phyloP scores from a whole-genome alignment of 108 stramenopile genomes.

The Licmophora abbreviata region DNA sequence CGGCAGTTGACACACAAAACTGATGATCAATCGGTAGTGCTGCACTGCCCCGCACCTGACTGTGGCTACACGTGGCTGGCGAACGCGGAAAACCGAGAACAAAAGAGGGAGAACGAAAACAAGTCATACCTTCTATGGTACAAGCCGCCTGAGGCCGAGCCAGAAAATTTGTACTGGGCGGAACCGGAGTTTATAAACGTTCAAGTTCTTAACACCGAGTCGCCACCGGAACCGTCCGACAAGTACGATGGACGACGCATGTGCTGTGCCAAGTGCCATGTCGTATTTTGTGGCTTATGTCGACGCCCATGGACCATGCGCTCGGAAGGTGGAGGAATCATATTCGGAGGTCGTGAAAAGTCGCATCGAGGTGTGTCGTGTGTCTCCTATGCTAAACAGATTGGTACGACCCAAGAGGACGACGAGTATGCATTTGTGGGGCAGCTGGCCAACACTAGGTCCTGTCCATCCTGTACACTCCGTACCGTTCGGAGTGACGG shows the following conservation, averaged over 20 bases:
- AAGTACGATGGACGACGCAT: constrained; percentile 14
- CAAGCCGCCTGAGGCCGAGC: constrained; percentile 6
- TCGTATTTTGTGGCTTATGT: constrained; percentile 18
- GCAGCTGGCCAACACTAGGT: constrained; percentile 4
- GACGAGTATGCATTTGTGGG: not conserved
- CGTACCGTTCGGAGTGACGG: constrained; percentile 10
- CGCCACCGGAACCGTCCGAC: constrained; percentile 3
- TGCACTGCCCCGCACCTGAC: constrained; percentile 14
- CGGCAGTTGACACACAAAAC: no score
- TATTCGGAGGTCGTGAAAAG: not conserved
- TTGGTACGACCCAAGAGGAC: constrained; percentile 2
- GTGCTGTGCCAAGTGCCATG: constrained; percentile 9
- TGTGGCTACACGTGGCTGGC: constrained; percentile 18
- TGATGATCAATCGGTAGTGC: not conserved
- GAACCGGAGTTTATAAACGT: constrained; percentile 4
- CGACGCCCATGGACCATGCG: constrained; percentile 20
- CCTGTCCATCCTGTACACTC: constrained; percentile 15
- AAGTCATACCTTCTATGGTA: constrained; percentile 11
- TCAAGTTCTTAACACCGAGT: not conserved
- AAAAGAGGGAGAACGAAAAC: constrained; percentile 10
- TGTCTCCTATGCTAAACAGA: constrained; percentile 4
- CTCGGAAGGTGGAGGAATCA: constrained; percentile 2
- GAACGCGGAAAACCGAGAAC: constrained; percentile 1
- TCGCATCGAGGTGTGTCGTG: constrained; percentile 10
- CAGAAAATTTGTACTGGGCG: not conserved